Evolutionary conservation across 441 rosid species (phyloP).

Genomic region (Populus trichocarpa): DNA sequence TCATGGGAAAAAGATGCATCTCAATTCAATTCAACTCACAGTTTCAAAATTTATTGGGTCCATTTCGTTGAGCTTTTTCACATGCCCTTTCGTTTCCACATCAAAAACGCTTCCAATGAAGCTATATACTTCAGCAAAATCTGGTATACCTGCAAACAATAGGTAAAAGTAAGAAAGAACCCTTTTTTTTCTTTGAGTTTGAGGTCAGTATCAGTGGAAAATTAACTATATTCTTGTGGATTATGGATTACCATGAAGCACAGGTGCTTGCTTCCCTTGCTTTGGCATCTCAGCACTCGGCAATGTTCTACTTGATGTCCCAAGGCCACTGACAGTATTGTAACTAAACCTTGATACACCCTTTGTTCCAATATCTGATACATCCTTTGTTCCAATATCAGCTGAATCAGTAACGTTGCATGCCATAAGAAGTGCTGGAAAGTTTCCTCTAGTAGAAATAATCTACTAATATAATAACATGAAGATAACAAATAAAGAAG

Average conservation of each 20-base stretch:
- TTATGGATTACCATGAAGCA: constrained; percentile 52
- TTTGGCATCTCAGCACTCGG: constrained; percentile 40
- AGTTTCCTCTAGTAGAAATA: constrained; percentile 26
- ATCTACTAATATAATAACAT: constrained; percentile 21
- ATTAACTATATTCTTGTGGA: constrained; percentile 19
- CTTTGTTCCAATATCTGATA: constrained; percentile 35
- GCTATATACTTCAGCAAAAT: constrained; percentile 79
- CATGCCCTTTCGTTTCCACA: constrained; percentile 56
- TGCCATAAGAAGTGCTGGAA: constrained; percentile 70
- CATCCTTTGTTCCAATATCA: constrained; percentile 46
- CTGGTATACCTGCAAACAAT: constrained; percentile 62
- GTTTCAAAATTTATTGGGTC: constrained; percentile 83
- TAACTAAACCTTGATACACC: constrained; percentile 42
- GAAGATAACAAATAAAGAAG: constrained; percentile 22
- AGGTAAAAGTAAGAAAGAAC: constrained; percentile 17
- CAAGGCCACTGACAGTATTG: constrained; percentile 39
- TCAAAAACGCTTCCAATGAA: constrained; percentile 93
- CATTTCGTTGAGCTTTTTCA: constrained; percentile 80
- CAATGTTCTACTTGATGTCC: constrained; percentile 36
- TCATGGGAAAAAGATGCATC: constrained; percentile 11
- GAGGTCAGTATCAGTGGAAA: constrained; percentile 6
- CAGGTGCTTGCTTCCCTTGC: constrained; percentile 47
- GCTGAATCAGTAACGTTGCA: constrained; percentile 72
- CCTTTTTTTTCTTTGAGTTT: not conserved
- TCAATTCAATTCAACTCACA: constrained; percentile 26